These are phyloP conservation scores for Misopates orontium DNA, from an alignment of 257 asterid genomes.

Conservation along the genomic window DNA sequence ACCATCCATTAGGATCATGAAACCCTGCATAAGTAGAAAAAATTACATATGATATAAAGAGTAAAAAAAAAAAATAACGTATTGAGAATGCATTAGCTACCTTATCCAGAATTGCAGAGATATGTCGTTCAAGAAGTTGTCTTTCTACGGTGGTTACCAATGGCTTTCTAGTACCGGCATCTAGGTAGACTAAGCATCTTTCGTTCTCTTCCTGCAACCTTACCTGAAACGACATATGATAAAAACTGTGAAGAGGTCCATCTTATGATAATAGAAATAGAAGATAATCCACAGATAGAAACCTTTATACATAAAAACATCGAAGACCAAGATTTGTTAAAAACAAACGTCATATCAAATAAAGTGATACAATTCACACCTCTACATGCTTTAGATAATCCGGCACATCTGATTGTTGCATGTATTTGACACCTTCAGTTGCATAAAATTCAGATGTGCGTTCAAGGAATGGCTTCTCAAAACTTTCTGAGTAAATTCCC, in stretches of 20 bases:
- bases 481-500: constrained; percentile 94
- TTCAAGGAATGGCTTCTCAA: constrained; percentile 97
- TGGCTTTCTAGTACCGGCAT: constrained; percentile 78
- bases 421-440: constrained; percentile 90
- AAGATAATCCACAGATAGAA: constrained; percentile 3
- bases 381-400: constrained; percentile 92
- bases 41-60: constrained; percentile 17
- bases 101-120: constrained; percentile 88
- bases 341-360: not conserved
- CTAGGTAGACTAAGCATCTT: constrained; percentile 83
- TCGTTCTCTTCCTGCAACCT: constrained; percentile 98
- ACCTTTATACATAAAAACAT: not conserved
- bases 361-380: constrained; percentile 45
- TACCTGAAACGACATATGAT: constrained; percentile 43
- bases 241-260: constrained; percentile 1
- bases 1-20: constrained; percentile 81
- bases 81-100: constrained; percentile 30
- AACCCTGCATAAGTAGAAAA: constrained; percentile 64
- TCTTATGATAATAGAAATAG: not conserved
- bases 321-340: not conserved
- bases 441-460: constrained; percentile 93
- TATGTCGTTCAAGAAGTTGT: constrained; percentile 82
- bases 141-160: constrained; percentile 81
- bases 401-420: constrained; percentile 96
- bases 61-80: not conserved